Evolutionary conservation across 495 filamentous ascomycete species (phyloP).

Genomic region (Penicillium malachiteum): DNA sequence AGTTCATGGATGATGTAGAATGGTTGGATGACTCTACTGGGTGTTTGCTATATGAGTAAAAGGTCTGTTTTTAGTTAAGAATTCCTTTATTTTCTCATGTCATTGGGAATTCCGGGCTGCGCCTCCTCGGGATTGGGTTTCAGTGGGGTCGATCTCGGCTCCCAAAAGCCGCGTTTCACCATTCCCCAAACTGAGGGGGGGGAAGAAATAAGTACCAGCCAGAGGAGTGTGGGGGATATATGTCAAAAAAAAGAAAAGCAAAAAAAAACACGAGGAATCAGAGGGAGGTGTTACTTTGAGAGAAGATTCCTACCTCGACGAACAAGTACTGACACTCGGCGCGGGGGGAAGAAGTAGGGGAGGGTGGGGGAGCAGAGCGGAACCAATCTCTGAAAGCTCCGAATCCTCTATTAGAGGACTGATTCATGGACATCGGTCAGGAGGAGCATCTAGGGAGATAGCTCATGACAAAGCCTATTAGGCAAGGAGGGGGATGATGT

Average conservation of each 20-base stretch:
- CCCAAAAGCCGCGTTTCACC: conserved; percentile 1
- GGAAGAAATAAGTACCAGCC: background rate
- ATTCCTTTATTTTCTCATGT: conserved; percentile 1
- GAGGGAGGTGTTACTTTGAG: conserved; percentile 32
- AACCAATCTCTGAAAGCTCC: conserved; percentile 38
- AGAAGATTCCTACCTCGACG: conserved; percentile 43
- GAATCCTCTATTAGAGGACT: conserved; percentile 38
- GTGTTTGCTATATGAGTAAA: conserved; percentile 6
- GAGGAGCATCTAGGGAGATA: conserved; percentile 26
- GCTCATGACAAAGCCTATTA: conserved; percentile 21
- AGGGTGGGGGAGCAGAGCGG: conserved; percentile 32
- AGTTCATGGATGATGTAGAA: conserved; percentile 32
- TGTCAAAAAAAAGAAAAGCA: conserved; percentile 5
- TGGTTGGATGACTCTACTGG: conserved; percentile 15
- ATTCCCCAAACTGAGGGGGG: background rate
- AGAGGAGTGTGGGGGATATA: background rate
- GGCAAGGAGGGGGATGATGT: background rate
- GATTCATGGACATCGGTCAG: conserved; percentile 43
- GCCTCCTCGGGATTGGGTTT: conserved; percentile 9
- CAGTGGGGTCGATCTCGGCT: conserved; percentile 18
- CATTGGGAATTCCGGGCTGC: conserved; percentile 1
- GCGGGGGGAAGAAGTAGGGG: conserved; percentile 32
- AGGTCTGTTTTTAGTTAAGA: conserved; percentile 1
- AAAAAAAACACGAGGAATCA: conserved; percentile 14
- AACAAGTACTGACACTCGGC: conserved; percentile 35